phyloP scores from a whole-genome alignment of 208 protist species.

The Acanthamoeba lugdunensis region DNA sequence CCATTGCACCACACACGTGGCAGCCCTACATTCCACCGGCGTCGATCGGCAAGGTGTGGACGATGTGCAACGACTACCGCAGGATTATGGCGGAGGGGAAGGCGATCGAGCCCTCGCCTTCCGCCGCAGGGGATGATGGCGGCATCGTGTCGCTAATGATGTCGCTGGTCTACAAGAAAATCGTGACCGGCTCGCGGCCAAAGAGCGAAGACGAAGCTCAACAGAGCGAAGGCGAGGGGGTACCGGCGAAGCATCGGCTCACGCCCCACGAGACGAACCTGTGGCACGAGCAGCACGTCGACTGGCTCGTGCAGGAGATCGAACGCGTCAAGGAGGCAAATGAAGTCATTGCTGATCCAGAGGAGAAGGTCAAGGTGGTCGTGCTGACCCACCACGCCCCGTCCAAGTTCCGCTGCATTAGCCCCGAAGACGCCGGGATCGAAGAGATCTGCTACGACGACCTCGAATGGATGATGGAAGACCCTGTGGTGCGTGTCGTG shows the following conservation, averaged over 20 bases:
- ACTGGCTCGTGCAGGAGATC: conserved; percentile 31
- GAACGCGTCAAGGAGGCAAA: conserved; percentile 4
- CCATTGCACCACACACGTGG: not conserved
- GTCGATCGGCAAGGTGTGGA: not conserved
- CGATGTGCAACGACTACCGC: conserved; percentile 23
- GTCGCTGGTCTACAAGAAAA: not conserved
- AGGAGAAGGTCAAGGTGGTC: conserved; percentile 1
- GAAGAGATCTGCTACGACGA: conserved; percentile 39
- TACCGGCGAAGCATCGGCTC: not conserved
- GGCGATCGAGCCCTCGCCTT: not conserved
- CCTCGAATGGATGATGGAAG: conserved; percentile 62
- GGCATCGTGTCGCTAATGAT: not conserved
- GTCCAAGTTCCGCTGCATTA: conserved; percentile 3
- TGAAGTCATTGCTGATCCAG: not conserved
- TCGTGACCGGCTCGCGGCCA: not conserved
- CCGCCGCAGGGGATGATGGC: no score
- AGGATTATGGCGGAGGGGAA: not conserved
- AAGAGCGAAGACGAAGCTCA: not conserved
- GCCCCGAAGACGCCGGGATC: not conserved
- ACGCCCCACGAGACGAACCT: conserved; percentile 1
- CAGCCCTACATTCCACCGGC: conserved; percentile 7
- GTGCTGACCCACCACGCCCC: conserved; percentile 58
- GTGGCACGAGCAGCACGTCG: conserved; percentile 35
- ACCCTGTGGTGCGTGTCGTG: not conserved
- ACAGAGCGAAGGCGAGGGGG: not conserved